Evolutionary conservation across 2,329 filamentous ascomycete genomes (phyloP).

Genomic region (Elsinoe ampelina): DNA sequence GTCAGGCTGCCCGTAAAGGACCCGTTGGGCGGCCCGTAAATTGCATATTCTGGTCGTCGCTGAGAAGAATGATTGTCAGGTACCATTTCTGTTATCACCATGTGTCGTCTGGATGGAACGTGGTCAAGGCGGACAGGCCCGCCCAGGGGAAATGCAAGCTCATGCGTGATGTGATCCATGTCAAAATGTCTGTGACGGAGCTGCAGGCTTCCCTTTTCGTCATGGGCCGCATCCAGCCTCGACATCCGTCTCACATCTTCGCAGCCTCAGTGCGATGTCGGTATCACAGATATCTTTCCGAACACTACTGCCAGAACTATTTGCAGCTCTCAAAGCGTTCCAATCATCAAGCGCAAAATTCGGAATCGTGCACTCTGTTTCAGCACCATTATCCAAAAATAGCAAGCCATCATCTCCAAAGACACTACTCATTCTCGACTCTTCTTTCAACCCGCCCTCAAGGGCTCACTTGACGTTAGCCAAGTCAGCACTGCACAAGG

Average conservation of each 20-base stretch:
- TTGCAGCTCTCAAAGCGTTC: conserved; percentile 35
- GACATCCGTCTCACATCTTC: conserved; percentile 14
- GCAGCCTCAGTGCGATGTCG: conserved; percentile 10
- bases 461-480: conserved; percentile 49
- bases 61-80: neutral
- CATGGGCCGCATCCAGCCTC: conserved; percentile 13
- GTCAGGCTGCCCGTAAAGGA: neutral
- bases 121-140: neutral
- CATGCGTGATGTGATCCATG: conserved; percentile 1
- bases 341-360: conserved; percentile 30
- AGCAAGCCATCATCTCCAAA: conserved; percentile 22
- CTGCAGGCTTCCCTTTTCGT: neutral
- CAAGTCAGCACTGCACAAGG: conserved; percentile 41
- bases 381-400: conserved; percentile 16
- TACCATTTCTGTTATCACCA: neutral
- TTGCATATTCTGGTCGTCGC: neutral
- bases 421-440: conserved; percentile 55
- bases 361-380: conserved; percentile 28
- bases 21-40: neutral
- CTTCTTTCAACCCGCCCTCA: conserved; percentile 58
- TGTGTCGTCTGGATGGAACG: neutral
- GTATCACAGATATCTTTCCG: conserved; percentile 12
- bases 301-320: conserved; percentile 31
- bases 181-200: neutral
- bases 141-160: neutral